Percentiles rank a stretch among this genome's conserved stretches.
phyloP scores from a whole-genome alignment of 2,329 filamentous ascomycete species.

The Akanthomyces muscarius region DNA sequence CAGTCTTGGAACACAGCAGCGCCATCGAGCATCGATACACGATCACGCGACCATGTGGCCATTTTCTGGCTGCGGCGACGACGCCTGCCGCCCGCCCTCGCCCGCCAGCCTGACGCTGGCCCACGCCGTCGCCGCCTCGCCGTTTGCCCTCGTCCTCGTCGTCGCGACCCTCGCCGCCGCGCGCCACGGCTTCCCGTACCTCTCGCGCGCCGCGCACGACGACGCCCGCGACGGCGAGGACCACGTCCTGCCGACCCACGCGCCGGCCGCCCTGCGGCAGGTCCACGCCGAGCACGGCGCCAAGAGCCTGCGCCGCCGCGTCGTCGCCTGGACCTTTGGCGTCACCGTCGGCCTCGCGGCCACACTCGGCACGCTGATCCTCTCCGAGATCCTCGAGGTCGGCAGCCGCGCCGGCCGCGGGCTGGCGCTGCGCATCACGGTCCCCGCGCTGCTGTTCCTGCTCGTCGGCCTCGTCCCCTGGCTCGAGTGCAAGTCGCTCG shows the following conservation, averaged over 20 bases:
- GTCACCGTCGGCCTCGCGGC: conserved; percentile 72
- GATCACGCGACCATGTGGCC: conserved; percentile 33
- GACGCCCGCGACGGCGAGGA: conserved; percentile 51
- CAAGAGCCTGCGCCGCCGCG: conserved; percentile 46
- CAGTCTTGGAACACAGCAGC: background rate
- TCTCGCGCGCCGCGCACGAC: conserved; percentile 51
- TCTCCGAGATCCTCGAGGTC: conserved; percentile 78
- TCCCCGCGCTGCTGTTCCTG: conserved; percentile 67
- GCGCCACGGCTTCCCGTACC: conserved; percentile 67
- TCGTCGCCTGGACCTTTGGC: conserved; percentile 65
- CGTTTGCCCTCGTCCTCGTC: conserved; percentile 68
- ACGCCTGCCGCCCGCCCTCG: conserved; percentile 49
- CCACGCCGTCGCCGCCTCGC: conserved; percentile 57
- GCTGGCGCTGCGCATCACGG: conserved; percentile 63
- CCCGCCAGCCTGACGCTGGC: conserved; percentile 40
- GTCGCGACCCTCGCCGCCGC: conserved; percentile 59
- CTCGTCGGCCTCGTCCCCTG: conserved; percentile 74
- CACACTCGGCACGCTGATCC: conserved; percentile 73
- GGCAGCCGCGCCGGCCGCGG: conserved; percentile 64
- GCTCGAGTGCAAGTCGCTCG: conserved; percentile 68
- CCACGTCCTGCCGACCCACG: conserved; percentile 58
- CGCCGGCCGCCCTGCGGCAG: conserved; percentile 55
- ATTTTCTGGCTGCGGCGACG: conserved; percentile 52
- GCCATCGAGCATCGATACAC: background rate
- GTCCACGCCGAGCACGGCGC: conserved; percentile 55